phyloP scores from a whole-genome alignment of 202 grass and related monocot genomes.

The Setaria viridis region DNA sequence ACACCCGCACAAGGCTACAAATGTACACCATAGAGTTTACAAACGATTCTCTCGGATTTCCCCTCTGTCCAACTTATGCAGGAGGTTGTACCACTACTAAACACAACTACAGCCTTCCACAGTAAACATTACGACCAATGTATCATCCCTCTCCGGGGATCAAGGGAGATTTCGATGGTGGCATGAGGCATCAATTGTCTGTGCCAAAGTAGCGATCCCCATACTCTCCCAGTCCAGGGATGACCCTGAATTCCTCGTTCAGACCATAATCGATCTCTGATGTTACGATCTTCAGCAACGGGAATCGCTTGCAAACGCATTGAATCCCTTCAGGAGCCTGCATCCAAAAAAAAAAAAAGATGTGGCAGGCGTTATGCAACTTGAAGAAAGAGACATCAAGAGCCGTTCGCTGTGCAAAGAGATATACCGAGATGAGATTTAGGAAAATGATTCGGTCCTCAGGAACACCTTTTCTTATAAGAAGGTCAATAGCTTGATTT shows the following conservation, averaged over 20 bases:
- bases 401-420: neutral
- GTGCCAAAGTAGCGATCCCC: conserved; percentile 96
- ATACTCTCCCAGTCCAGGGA: conserved; percentile 90
- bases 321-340: conserved; percentile 97
- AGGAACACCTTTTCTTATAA: conserved; percentile 88
- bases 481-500: conserved; percentile 96
- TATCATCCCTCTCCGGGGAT: conserved; percentile 27
- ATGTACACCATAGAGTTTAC: conserved; percentile 5
- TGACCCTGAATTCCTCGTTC: conserved; percentile 87
- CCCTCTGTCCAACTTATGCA: neutral
- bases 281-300: conserved; percentile 81
- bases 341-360: neutral
- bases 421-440: conserved; percentile 90
- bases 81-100: conserved; percentile 15
- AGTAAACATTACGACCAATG: neutral
- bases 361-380: neutral
- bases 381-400: neutral
- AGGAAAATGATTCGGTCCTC: conserved; percentile 95
- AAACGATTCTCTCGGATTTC: neutral
- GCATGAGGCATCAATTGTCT: conserved; percentile 60
- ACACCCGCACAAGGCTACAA: conserved; percentile 1
- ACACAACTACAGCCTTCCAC: conserved; percentile 15
- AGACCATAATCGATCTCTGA: conserved; percentile 91
- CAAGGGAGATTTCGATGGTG: neutral
- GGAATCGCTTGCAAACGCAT: conserved; percentile 79